These are phyloP conservation scores for Aegilops umbellulata DNA, from an alignment of 176 grass and related monocot species.

Conservation along the genomic window DNA sequence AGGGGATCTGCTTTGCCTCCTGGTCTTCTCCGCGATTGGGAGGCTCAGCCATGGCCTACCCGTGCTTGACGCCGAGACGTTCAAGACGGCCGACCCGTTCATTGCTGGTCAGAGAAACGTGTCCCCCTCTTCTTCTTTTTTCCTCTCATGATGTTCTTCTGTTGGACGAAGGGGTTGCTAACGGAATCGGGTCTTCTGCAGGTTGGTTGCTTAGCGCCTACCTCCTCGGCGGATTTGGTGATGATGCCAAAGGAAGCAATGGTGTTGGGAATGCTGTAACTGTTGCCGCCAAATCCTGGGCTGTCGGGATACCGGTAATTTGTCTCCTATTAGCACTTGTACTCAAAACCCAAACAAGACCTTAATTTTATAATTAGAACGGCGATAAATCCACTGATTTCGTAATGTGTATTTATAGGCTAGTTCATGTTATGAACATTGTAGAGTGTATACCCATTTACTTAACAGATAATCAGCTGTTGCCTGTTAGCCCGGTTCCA, in stretches of 20 bases:
- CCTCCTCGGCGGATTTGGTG: constrained; percentile 77
- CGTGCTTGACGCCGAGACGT: constrained; percentile 64
- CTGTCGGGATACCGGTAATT: constrained; percentile 78
- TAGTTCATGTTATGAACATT: no score
- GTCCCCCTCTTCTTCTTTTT: not conserved
- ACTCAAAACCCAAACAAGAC: not conserved
- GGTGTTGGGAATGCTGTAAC: constrained; percentile 55
- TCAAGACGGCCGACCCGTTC: constrained; percentile 83
- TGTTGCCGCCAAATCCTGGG: constrained; percentile 71
- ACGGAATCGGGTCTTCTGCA: constrained; percentile 23
- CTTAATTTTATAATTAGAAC: no score
- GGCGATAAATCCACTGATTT: not conserved
- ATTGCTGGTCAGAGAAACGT: constrained; percentile 57
- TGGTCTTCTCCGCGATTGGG: constrained; percentile 77
- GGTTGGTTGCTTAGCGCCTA: constrained; percentile 89
- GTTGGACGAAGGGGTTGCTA: not conserved
- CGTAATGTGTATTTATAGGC: no score
- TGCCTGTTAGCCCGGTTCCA: not conserved
- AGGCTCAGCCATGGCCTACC: constrained; percentile 90
- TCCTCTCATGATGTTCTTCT: not conserved
- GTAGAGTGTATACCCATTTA: no score
- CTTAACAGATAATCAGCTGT: not conserved
- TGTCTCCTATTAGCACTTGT: not conserved
- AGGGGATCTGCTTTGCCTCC: constrained; percentile 81
- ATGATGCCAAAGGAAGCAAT: constrained; percentile 83